phyloP scores from a whole-genome alignment of 2,329 filamentous ascomycete genomes.

The Seiridium cupressi region DNA sequence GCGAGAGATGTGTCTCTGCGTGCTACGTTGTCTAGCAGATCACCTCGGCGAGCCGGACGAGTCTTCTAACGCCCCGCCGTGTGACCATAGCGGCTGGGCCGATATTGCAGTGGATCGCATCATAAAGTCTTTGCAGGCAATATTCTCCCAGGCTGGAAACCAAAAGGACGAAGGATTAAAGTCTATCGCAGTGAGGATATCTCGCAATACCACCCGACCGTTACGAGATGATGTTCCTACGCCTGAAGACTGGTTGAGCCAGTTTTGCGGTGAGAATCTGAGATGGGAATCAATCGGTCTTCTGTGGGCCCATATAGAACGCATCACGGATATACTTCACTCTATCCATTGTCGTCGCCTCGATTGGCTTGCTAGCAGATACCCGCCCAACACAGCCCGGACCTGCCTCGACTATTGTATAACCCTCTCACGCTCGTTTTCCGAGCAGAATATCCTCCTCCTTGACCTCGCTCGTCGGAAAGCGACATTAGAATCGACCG shows the following conservation, averaged over 20 bases:
- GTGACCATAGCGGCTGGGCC: not conserved
- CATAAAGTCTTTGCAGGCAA: slow-evolving; percentile 20
- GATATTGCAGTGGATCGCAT: slow-evolving; percentile 5
- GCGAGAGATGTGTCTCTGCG: slow-evolving; percentile 11
- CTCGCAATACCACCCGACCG: slow-evolving; percentile 24
- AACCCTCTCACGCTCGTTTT: slow-evolving; percentile 21
- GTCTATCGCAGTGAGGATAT: slow-evolving; percentile 11
- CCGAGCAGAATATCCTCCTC: slow-evolving; percentile 32
- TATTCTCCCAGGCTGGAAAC: slow-evolving; percentile 17
- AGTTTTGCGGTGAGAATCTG: slow-evolving; percentile 22
- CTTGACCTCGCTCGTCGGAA: slow-evolving; percentile 34
- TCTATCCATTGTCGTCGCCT: not conserved
- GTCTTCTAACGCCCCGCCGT: not conserved
- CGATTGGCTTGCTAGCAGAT: not conserved
- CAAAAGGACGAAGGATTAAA: not conserved
- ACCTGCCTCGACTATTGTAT: slow-evolving; percentile 32
- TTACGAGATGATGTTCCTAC: slow-evolving; percentile 21
- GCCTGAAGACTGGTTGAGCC: slow-evolving; percentile 23
- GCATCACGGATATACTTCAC: slow-evolving; percentile 16
- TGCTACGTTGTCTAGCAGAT: slow-evolving; percentile 2
- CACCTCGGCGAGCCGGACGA: not conserved
- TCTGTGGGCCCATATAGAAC: slow-evolving; percentile 14
- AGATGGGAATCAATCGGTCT: slow-evolving; percentile 28
- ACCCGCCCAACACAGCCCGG: slow-evolving; percentile 23
- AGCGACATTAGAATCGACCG: slow-evolving; percentile 32